Conservation (phyloP, 495 filamentous ascomycete species). For the Tuber borchii region DNA sequence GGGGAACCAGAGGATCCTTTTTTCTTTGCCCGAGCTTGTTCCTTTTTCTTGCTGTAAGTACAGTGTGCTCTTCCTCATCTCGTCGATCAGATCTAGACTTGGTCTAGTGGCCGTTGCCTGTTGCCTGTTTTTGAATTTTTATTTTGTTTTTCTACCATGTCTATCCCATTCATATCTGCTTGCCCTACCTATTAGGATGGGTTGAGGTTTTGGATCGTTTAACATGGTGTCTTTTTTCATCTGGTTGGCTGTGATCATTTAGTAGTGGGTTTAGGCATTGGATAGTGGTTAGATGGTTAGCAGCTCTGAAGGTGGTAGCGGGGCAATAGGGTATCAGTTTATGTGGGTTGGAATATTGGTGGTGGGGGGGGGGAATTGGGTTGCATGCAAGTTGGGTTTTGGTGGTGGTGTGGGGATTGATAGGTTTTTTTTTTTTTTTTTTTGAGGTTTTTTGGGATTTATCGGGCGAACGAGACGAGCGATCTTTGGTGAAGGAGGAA, state of each 20-base stretch:
- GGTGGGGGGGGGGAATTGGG: background rate
- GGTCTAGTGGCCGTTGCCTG: slow-evolving; percentile 7
- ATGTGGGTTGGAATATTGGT: background rate
- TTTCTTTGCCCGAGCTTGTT: slow-evolving; percentile 32
- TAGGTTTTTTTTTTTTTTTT: background rate
- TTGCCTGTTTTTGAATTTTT: slow-evolving; percentile 17
- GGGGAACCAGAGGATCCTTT: slow-evolving; percentile 5
- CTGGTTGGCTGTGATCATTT: background rate
- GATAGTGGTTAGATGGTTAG: slow-evolving; percentile 4
- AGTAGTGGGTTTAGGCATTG: background rate
- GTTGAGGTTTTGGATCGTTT: background rate
- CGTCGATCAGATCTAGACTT: slow-evolving; percentile 5
- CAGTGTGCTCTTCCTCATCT: slow-evolving; percentile 22
- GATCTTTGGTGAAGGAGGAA: slow-evolving; percentile 25
- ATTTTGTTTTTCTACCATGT: slow-evolving; percentile 3
- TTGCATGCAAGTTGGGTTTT: slow-evolving; percentile 6
- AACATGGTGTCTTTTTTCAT: background rate
- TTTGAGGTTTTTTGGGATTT: slow-evolving; percentile 21
- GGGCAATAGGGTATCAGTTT: background rate
- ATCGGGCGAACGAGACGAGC: slow-evolving; percentile 28
- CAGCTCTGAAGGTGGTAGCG: background rate
- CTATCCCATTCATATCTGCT: background rate
- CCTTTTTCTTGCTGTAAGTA: slow-evolving; percentile 23
- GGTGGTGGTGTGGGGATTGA: slow-evolving; percentile 18
- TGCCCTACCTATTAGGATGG: background rate